Evolutionary conservation across 1,139 yeast genomes (phyloP), one percentile per base, ranked within the genome.

Genomic region (Debaryomycetaceae sp.): DNA sequence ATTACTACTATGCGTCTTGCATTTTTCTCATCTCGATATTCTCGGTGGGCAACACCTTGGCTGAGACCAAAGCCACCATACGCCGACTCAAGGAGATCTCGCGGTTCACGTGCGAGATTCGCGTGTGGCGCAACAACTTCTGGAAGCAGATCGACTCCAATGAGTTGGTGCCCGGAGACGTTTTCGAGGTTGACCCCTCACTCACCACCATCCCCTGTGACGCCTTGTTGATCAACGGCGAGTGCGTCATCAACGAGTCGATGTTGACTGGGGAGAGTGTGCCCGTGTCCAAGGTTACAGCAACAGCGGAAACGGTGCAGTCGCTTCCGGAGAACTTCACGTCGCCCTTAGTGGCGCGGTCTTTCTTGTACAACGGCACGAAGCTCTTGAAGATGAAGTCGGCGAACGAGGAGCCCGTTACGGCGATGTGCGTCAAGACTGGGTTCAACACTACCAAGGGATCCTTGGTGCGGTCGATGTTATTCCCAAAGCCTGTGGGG

Each of bases 241-340:
- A 88, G 51, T 85, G 95, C 54, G 86, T 91, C 35, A 83, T 89
- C 12, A 91, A 91, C 54, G 97, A 89, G 52, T 83, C 95, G 8
- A 89, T 89, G 95, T 70, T 89, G 19, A 91, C 97, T 0, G 99
- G 99, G 24, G 99, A 91, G 53, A 86, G 96, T 36, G 97, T 91
- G 1, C 98, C 99, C 0, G 95, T 91, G 2, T 75, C 96, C 0
- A 91, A 91, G 52, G 42, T 66, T 4, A 71, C 83, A 3, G 88
- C 94, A 2, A 62, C 72, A 0, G 72, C 71, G 17, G 86, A 78
- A 13, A 71, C 80, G 0, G 71, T 86, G 26, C 61, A 61, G 18
- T 64, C 63, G 12, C 56, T 86, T 25, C 67, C 73, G 14, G 65
- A 63, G 28, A 80, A 74, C 45, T 74, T 75, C 45, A 73, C 83